Evolutionary conservation across 129 eudicot species (phyloP).

Genomic region (Escallonia herrerae): DNA sequence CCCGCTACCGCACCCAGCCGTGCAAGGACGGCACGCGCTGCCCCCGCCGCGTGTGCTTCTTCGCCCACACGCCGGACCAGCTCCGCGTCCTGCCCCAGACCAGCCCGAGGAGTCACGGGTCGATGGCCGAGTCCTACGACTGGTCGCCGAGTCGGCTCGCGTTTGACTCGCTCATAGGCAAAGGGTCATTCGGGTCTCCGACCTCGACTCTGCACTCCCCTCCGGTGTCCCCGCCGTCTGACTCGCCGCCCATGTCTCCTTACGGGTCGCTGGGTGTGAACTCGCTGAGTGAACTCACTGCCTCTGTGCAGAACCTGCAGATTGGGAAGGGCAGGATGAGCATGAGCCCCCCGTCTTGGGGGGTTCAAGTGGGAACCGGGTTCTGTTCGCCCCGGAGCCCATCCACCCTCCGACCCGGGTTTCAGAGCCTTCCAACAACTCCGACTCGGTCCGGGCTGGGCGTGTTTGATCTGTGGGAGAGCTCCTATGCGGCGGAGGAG

Average conservation of each 20-base stretch:
- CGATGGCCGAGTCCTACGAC: slow-evolving; percentile 31
- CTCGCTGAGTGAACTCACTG: slow-evolving; percentile 42
- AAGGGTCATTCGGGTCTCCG: slow-evolving; percentile 17
- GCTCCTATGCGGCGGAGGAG: slow-evolving; percentile 38
- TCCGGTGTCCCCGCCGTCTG: slow-evolving; percentile 25
- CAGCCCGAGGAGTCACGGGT: slow-evolving; percentile 10
- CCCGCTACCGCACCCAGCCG: slow-evolving; percentile 91
- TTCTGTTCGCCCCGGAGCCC: slow-evolving; percentile 35
- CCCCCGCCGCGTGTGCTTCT: slow-evolving; percentile 76
- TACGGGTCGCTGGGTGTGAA: slow-evolving; percentile 20
- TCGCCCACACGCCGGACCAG: slow-evolving; percentile 89
- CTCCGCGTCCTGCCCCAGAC: slow-evolving; percentile 42
- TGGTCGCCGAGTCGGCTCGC: slow-evolving; percentile 39
- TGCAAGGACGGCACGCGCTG: slow-evolving; percentile 85
- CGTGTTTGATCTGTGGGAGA: slow-evolving; percentile 50
- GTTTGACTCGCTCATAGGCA: slow-evolving; percentile 18
- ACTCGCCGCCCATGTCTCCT: slow-evolving; percentile 62
- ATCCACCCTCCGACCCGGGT: slow-evolving; percentile 38
- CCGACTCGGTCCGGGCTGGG: slow-evolving; percentile 42
- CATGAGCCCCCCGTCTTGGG: slow-evolving; percentile 41
- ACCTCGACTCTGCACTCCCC: slow-evolving; percentile 37
- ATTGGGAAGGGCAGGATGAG: slow-evolving; percentile 37
- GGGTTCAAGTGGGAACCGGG: slow-evolving; percentile 23
- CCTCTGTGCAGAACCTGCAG: slow-evolving; percentile 47
- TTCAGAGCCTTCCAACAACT: slow-evolving; percentile 38